phyloP scores from a whole-genome alignment of 1,284 basidiomycete genomes.

The Naganishia sp. region DNA sequence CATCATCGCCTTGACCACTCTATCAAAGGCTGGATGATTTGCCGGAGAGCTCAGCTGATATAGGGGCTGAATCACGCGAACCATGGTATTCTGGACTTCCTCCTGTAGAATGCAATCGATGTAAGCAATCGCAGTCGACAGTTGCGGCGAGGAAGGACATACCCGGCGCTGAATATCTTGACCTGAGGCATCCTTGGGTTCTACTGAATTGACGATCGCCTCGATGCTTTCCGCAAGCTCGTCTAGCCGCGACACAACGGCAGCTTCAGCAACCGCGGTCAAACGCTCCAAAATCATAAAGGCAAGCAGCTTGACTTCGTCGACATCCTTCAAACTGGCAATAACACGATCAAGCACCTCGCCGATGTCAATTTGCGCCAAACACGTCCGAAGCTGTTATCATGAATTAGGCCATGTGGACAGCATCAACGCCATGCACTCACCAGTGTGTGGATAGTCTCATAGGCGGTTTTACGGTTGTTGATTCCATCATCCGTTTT shows the following conservation, averaged over 20 bases:
- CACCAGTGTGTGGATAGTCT: conserved; percentile 93
- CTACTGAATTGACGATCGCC: conserved; percentile 84
- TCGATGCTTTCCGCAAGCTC: conserved; percentile 79
- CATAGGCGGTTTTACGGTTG: conserved; percentile 84
- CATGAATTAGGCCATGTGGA: background rate
- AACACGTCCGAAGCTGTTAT: conserved; percentile 78
- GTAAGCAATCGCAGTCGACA: conserved; percentile 36
- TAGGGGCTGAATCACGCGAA: conserved; percentile 81
- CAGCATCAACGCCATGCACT: conserved; percentile 42
- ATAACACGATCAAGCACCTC: conserved; percentile 81
- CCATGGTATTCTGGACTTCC: conserved; percentile 83
- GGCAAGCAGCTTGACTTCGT: conserved; percentile 95
- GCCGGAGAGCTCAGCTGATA: conserved; percentile 62
- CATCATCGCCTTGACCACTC: conserved; percentile 59
- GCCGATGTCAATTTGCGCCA: conserved; percentile 78
- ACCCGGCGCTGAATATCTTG: conserved; percentile 89
- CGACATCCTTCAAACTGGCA: conserved; percentile 81
- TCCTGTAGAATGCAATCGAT: conserved; percentile 50
- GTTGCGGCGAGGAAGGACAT: conserved; percentile 41
- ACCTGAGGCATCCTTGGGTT: conserved; percentile 92
- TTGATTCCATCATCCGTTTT: conserved; percentile 53
- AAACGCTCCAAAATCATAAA: conserved; percentile 94
- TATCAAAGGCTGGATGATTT: conserved; percentile 70
- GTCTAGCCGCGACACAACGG: conserved; percentile 80
- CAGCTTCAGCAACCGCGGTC: conserved; percentile 76